Evolutionary conservation across 208 protist species (phyloP).

Genomic region (Acanthamoeba quina): DNA sequence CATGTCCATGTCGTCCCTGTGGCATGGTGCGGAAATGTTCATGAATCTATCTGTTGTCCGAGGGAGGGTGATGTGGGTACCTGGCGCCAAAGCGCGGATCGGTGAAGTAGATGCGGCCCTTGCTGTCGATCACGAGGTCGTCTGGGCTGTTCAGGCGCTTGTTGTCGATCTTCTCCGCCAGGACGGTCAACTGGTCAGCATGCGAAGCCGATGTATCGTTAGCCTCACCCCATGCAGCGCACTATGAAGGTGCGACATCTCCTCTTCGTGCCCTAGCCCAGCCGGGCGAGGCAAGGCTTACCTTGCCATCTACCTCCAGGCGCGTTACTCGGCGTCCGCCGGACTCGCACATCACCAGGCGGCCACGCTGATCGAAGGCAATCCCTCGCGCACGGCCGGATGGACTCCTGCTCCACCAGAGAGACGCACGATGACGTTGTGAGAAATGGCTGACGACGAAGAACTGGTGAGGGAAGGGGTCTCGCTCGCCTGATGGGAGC

Average conservation of each 20-base stretch:
- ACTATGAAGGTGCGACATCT: neutral
- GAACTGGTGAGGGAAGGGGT: neutral
- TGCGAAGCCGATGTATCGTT: neutral
- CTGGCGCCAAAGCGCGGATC: neutral
- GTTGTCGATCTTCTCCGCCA: slow-evolving; percentile 28
- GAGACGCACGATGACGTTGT: neutral
- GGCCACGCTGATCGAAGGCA: neutral
- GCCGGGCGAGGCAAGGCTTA: neutral
- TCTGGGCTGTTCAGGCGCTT: slow-evolving; percentile 19
- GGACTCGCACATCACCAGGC: slow-evolving; percentile 19
- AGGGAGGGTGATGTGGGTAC: neutral
- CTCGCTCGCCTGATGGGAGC: neutral
- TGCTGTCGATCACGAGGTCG: slow-evolving; percentile 24
- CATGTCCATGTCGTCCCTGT: slow-evolving; percentile 19
- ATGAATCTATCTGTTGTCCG: neutral
- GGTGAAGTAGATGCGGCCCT: slow-evolving; percentile 13
- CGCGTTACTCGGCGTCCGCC: neutral
- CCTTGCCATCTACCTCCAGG: neutral
- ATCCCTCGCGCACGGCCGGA: neutral
- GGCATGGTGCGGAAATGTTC: neutral
- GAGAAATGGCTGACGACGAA: neutral
- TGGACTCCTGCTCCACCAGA: neutral
- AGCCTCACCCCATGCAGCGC: neutral
- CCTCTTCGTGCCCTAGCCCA: no score
- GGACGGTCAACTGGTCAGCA: neutral